Conservation (phyloP, 129 eudicot species). For the Centella asiatica region DNA sequence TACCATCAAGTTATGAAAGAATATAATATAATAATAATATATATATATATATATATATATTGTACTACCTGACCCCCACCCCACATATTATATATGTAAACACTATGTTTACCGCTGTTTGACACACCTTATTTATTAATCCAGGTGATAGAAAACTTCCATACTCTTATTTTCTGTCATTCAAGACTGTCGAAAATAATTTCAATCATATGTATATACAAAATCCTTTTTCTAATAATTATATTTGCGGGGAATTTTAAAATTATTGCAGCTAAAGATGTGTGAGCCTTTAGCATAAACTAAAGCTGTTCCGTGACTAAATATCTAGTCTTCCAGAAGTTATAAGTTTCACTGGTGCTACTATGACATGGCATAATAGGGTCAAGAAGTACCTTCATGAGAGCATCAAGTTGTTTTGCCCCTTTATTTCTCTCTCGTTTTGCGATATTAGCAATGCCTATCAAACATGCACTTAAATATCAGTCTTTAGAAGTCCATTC, state of each 20-base stretch:
- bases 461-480: conserved; percentile 32
- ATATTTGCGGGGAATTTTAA: too few relatives aligned
- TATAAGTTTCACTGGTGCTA: too few relatives aligned
- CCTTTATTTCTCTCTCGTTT: conserved; percentile 96
- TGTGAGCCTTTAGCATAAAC: not conserved
- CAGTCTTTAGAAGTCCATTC: conserved; percentile 25
- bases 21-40: too few relatives aligned
- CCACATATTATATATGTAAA: too few relatives aligned
- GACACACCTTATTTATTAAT: not conserved
- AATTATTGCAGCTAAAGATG: not conserved
- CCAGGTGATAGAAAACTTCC: not conserved
- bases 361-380: not conserved
- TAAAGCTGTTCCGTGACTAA: too few relatives aligned
- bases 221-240: too few relatives aligned
- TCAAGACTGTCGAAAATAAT: too few relatives aligned
- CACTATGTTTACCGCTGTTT: too few relatives aligned
- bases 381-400: conserved; percentile 61
- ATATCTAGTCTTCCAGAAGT: not conserved
- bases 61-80: too few relatives aligned
- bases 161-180: not conserved
- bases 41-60: too few relatives aligned
- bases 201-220: too few relatives aligned
- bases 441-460: conserved; percentile 88
- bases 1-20: too few relatives aligned
- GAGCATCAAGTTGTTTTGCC: conserved; percentile 94